phyloP scores from a whole-genome alignment of 768 basidiomycete species.

The Mycena amicta region DNA sequence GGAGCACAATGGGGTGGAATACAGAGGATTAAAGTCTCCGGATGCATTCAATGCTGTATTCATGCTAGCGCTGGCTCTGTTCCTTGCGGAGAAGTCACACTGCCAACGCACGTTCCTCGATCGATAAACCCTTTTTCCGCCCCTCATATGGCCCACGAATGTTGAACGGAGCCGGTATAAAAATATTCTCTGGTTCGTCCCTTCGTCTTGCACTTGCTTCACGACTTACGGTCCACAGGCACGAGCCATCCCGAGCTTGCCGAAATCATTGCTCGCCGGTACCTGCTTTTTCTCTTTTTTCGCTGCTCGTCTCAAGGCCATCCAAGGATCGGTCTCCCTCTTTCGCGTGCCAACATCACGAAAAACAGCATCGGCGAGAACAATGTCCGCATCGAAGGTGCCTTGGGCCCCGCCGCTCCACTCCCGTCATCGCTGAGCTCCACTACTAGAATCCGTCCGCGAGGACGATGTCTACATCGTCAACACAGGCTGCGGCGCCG shows the following conservation, averaged over 20 bases:
- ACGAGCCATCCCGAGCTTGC: conserved; percentile 96
- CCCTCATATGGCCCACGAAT: conserved; percentile 35
- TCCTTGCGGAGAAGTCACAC: neutral
- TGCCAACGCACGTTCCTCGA: neutral
- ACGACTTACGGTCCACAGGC: conserved; percentile 47
- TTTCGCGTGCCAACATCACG: conserved; percentile 86
- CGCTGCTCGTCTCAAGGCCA: conserved; percentile 25
- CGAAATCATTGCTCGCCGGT: conserved; percentile 92
- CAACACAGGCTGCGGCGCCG: conserved; percentile 83
- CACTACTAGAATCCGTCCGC: conserved; percentile 78
- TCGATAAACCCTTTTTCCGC: neutral
- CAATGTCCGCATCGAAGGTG: conserved; percentile 71
- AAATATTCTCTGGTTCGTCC: conserved; percentile 54
- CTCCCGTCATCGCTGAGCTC: neutral
- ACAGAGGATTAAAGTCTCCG: neutral
- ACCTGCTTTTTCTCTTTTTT: conserved; percentile 28
- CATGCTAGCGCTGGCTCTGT: neutral
- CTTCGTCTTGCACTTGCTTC: conserved; percentile 5
- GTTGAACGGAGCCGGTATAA: conserved; percentile 60
- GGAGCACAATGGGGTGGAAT: neutral
- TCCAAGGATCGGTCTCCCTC: conserved; percentile 81
- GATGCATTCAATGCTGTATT: neutral
- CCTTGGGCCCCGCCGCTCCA: neutral
- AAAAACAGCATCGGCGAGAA: conserved; percentile 92
- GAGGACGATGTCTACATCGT: conserved; percentile 99